Conservation (phyloP, 176 grass and related monocot species). For the Cymbopogon citratus region DNA sequence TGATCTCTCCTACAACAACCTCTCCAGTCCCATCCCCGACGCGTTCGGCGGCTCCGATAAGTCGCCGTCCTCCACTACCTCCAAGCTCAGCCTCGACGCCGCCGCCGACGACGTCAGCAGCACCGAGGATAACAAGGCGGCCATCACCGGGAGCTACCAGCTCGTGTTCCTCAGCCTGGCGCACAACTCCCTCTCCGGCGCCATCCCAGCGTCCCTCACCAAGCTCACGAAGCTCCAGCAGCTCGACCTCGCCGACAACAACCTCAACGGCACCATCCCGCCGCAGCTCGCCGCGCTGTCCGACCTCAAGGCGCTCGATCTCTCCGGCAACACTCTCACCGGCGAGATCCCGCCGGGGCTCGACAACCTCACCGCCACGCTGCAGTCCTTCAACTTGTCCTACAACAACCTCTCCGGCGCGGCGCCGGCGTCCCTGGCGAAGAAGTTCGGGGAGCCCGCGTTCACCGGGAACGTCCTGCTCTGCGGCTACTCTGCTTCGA, state of each 20-base stretch:
- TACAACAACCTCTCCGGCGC: constrained; percentile 69
- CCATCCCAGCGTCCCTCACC: constrained; percentile 30
- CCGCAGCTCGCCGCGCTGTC: constrained; percentile 33
- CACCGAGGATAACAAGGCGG: neutral
- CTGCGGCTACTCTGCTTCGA: constrained; percentile 53
- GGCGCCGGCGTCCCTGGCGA: constrained; percentile 41
- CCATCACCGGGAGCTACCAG: constrained; percentile 44
- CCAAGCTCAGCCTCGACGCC: neutral
- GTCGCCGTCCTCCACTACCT: neutral
- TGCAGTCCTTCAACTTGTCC: constrained; percentile 57
- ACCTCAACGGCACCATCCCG: constrained; percentile 48
- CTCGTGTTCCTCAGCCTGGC: constrained; percentile 43
- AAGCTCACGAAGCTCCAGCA: constrained; percentile 41
- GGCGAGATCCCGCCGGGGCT: constrained; percentile 55
- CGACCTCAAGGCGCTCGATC: constrained; percentile 52
- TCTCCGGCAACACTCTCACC: constrained; percentile 50
- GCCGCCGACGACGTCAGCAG: neutral
- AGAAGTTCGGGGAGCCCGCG: constrained; percentile 51
- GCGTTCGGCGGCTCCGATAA: neutral
- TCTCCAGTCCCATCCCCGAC: constrained; percentile 36
- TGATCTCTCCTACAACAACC: constrained; percentile 45
- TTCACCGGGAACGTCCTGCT: constrained; percentile 61
- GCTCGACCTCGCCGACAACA: constrained; percentile 40
- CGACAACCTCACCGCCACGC: constrained; percentile 45
- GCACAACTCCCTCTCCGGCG: constrained; percentile 35